Percentiles rank a stretch among this genome's conserved stretches.
Evolutionary conservation across 768 basidiomycete species (phyloP).

Genomic region (Megacollybia marginata): DNA sequence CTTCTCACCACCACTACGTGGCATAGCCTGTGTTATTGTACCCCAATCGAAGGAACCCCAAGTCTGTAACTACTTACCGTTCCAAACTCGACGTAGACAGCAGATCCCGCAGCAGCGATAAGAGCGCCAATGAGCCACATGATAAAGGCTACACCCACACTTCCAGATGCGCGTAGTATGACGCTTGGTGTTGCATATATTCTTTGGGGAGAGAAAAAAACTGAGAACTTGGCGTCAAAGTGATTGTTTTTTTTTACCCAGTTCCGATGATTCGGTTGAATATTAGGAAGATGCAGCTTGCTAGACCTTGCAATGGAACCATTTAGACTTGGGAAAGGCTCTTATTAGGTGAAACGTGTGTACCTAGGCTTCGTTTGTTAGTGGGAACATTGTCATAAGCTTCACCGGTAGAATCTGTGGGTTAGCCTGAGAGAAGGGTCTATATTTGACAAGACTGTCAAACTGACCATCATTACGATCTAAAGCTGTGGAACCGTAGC

Average conservation of each 20-base stretch:
- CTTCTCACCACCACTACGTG: constrained; percentile 69
- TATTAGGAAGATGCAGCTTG: constrained; percentile 57
- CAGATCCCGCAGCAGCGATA: constrained; percentile 59
- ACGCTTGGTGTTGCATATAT: constrained; percentile 68
- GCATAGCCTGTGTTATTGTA: constrained; percentile 42
- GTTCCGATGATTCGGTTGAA: constrained; percentile 75
- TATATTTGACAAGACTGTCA: too few species aligned
- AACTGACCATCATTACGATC: too few species aligned
- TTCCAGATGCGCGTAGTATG: constrained; percentile 62
- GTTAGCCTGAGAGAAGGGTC: too few species aligned
- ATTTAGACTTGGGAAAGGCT: constrained; percentile 1
- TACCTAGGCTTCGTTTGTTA: constrained; percentile 45
- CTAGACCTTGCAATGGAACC: constrained; percentile 24
- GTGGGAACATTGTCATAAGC: constrained; percentile 40
- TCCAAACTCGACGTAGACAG: constrained; percentile 70
- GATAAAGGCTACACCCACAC: constrained; percentile 57
- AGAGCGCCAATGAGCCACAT: constrained; percentile 68
- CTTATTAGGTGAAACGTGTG: constrained; percentile 15
- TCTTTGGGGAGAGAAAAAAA: constrained; percentile 22
- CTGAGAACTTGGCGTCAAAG: neutral
- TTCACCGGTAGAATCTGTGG: constrained; percentile 20
- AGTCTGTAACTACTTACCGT: constrained; percentile 41
- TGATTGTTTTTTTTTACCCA: constrained; percentile 35
- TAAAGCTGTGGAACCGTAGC: neutral
- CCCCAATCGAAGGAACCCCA: neutral